Evolutionary conservation across 352 stramenopile species (phyloP).

Genomic region (Phytophthora fragariaefolia): DNA sequence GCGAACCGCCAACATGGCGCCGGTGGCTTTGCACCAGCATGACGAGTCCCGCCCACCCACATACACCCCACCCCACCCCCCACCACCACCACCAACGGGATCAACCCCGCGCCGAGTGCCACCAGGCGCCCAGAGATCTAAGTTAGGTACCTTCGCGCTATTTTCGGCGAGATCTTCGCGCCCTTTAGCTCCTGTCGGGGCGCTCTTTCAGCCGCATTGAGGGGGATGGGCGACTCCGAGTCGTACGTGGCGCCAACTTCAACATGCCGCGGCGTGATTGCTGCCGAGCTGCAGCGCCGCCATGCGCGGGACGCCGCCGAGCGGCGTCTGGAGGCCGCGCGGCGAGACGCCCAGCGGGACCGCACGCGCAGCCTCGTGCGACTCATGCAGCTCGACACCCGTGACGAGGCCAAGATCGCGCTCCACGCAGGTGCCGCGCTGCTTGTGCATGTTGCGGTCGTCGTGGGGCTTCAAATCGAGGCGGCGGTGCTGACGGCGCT

Average conservation of each 20-base stretch:
- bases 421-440: constrained; percentile 50
- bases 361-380: constrained; percentile 58
- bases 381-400: constrained; percentile 57
- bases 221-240: constrained; percentile 9
- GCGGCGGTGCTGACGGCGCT: constrained; percentile 6
- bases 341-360: constrained; percentile 35
- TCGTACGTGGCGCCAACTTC: constrained; percentile 24
- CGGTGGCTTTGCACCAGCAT: too few relatives aligned
- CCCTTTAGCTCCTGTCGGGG: too few relatives aligned
- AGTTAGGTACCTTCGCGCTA: too few relatives aligned
- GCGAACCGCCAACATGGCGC: constrained; percentile 11
- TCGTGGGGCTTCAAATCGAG: constrained; percentile 11
- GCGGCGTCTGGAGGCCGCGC: constrained; percentile 25
- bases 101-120: too few relatives aligned
- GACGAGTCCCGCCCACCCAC: too few relatives aligned
- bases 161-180: constrained; percentile 25
- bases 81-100: too few relatives aligned
- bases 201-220: constrained; percentile 12
- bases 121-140: too few relatives aligned
- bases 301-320: constrained; percentile 11
- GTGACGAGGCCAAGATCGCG: constrained; percentile 39
- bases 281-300: constrained; percentile 41
- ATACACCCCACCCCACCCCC: too few relatives aligned
- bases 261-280: constrained; percentile 35
- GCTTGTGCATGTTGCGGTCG: not conserved